Conservation (phyloP, 495 filamentous ascomycete species). For the Daldinia grandis region DNA sequence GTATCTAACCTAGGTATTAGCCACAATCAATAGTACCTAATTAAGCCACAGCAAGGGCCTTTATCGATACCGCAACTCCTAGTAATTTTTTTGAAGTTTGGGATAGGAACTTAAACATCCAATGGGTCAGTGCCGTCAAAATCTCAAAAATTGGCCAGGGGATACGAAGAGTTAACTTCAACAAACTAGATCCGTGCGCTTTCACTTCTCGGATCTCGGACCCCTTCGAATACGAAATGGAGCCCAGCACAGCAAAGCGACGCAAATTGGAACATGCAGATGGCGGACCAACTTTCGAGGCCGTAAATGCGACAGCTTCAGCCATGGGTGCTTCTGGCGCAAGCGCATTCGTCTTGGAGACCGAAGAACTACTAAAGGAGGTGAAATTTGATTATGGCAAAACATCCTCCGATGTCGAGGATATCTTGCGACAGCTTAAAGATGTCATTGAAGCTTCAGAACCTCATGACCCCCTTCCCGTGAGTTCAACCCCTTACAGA, state of each 20-base stretch:
- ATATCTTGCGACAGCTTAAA: constrained; percentile 76
- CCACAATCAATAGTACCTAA: not conserved
- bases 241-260: constrained; percentile 55
- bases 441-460: constrained; percentile 74
- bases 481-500: constrained; percentile 42
- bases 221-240: constrained; percentile 45
- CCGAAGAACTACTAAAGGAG: constrained; percentile 80
- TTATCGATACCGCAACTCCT: constrained; percentile 31
- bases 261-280: constrained; percentile 56
- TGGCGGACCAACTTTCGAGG: constrained; percentile 42
- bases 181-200: constrained; percentile 10
- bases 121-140: not conserved
- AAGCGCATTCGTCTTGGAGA: constrained; percentile 85
- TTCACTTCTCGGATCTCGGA: not conserved
- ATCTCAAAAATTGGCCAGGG: constrained; percentile 1
- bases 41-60: constrained; percentile 11
- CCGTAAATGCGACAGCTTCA: constrained; percentile 36
- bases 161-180: not conserved
- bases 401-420: constrained; percentile 69
- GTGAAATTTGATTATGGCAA: constrained; percentile 74
- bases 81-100: constrained; percentile 27
- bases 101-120: not conserved
- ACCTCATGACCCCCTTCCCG: constrained; percentile 61
- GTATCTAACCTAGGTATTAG: too few species aligned
- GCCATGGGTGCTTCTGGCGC: constrained; percentile 49